Evolutionary conservation across 768 basidiomycete species (phyloP).

Genomic region (Suillus cothurnatus): DNA sequence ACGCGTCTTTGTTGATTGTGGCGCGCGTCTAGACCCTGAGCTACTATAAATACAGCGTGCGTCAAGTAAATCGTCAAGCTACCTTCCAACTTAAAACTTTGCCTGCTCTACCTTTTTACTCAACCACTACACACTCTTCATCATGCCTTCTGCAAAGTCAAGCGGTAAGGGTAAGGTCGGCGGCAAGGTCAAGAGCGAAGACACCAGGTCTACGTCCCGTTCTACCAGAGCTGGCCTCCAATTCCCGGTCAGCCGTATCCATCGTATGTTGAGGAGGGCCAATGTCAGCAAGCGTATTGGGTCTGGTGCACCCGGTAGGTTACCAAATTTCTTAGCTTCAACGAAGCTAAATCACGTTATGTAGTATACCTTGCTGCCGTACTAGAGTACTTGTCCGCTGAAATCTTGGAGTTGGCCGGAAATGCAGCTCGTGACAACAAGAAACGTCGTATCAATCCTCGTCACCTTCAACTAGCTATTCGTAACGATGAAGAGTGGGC

Average conservation of each 20-base stretch:
- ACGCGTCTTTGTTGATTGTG: conserved; percentile 44
- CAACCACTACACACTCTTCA: not conserved
- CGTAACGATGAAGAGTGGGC: conserved; percentile 89
- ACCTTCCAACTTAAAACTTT: not conserved
- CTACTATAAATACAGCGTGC: conserved; percentile 27
- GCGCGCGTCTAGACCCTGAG: conserved; percentile 12
- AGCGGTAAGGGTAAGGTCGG: conserved; percentile 36
- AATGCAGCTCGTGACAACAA: conserved; percentile 90
- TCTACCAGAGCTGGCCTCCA: conserved; percentile 79
- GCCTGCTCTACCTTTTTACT: not conserved
- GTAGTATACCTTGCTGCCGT: conserved; percentile 92
- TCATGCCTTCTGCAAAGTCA: conserved; percentile 33
- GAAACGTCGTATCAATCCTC: conserved; percentile 94
- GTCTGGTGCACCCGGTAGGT: conserved; percentile 79
- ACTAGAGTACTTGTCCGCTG: conserved; percentile 90
- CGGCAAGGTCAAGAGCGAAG: conserved; percentile 57
- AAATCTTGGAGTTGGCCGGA: conserved; percentile 92
- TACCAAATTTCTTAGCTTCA: not conserved
- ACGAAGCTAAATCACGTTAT: not conserved
- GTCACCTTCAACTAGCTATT: conserved; percentile 93
- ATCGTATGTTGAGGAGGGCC: conserved; percentile 84
- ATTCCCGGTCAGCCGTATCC: conserved; percentile 93
- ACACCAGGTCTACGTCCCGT: conserved; percentile 62
- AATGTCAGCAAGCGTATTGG: conserved; percentile 89
- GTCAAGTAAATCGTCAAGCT: conserved; percentile 4